Percentiles rank a stretch among this genome's conserved stretches.
Evolutionary conservation across 2,329 filamentous ascomycete species (phyloP).

Genomic region (Dactylella cylindrospora): DNA sequence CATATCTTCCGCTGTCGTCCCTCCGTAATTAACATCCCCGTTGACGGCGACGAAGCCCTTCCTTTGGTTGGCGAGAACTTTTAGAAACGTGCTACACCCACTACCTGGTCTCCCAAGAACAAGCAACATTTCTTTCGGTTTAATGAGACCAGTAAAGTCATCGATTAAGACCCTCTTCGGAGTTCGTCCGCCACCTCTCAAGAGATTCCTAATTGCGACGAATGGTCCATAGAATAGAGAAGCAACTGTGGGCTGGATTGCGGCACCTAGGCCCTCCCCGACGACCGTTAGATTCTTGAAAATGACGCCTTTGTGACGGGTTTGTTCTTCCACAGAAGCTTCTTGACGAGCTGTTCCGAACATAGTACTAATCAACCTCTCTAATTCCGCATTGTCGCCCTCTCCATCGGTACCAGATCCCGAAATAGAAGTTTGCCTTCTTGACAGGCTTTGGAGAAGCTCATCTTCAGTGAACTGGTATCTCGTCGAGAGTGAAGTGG

Average conservation of each 20-base stretch:
- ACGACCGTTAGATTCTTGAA: conserved; percentile 72
- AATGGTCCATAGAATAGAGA: conserved; percentile 60
- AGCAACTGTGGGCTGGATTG: conserved; percentile 60
- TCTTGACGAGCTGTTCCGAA: conserved; percentile 67
- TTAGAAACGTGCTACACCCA: conserved; percentile 68
- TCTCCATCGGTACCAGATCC: conserved; percentile 40
- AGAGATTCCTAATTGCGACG: conserved; percentile 55
- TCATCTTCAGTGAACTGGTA: conserved; percentile 6
- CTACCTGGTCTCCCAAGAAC: conserved; percentile 76
- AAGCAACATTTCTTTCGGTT: conserved; percentile 76
- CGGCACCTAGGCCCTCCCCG: conserved; percentile 67
- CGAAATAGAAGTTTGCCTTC: not conserved
- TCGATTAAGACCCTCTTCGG: conserved; percentile 44
- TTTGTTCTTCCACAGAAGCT: conserved; percentile 69
- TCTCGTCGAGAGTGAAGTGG: conserved; percentile 1
- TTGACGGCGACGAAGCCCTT: conserved; percentile 50
- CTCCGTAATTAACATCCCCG: conserved; percentile 58
- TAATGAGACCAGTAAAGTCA: conserved; percentile 46
- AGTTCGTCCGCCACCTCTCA: conserved; percentile 46
- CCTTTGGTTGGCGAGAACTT: conserved; percentile 66
- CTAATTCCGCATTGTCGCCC: conserved; percentile 60
- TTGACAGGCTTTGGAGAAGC: conserved; percentile 7
- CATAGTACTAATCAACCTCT: conserved; percentile 68
- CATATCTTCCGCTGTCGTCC: conserved; percentile 60
- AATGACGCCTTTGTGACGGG: conserved; percentile 67